phyloP scores from a whole-genome alignment of 1,284 basidiomycete genomes.

The Cryptococcus hybrid region DNA sequence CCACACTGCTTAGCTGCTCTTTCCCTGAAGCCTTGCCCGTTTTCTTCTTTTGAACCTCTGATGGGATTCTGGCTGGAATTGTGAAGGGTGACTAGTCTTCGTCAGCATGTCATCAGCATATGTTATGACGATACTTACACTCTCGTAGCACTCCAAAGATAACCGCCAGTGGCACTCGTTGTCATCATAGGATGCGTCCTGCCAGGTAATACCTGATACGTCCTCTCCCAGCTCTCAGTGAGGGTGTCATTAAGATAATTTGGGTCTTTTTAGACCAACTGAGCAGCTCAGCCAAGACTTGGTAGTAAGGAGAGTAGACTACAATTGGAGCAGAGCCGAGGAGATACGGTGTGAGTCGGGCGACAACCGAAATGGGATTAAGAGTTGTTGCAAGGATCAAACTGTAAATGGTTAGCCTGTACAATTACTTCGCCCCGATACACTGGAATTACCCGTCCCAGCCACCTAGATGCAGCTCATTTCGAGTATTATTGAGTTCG shows the following conservation, averaged over 20 bases:
- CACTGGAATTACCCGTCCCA: conserved; percentile 69
- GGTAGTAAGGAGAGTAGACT: conserved; percentile 77
- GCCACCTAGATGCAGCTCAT: conserved; percentile 80
- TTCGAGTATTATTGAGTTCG: conserved; percentile 62
- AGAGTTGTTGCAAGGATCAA: conserved; percentile 81
- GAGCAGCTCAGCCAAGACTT: conserved; percentile 77
- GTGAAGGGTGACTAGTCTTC: conserved; percentile 21
- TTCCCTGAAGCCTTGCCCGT: conserved; percentile 7
- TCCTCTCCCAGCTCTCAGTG: conserved; percentile 84
- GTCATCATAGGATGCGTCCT: conserved; percentile 96
- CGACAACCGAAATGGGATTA: conserved; percentile 78
- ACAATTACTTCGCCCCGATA: neutral
- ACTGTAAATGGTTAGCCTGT: conserved; percentile 50
- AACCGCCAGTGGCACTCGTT: conserved; percentile 85
- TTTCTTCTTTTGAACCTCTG: conserved; percentile 24
- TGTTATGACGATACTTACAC: conserved; percentile 59
- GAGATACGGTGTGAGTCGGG: conserved; percentile 71
- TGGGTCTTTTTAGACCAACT: conserved; percentile 64
- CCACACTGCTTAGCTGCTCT: neutral
- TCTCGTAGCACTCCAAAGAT: conserved; percentile 77
- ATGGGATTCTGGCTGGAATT: conserved; percentile 30
- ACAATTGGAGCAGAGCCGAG: conserved; percentile 83
- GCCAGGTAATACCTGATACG: conserved; percentile 90
- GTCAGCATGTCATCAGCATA: neutral
- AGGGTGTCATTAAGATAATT: conserved; percentile 75